Evolutionary conservation across 768 basidiomycete genomes (phyloP), one percentile per base, ranked within the genome.

Genomic region (Pleurotus eryngii): DNA sequence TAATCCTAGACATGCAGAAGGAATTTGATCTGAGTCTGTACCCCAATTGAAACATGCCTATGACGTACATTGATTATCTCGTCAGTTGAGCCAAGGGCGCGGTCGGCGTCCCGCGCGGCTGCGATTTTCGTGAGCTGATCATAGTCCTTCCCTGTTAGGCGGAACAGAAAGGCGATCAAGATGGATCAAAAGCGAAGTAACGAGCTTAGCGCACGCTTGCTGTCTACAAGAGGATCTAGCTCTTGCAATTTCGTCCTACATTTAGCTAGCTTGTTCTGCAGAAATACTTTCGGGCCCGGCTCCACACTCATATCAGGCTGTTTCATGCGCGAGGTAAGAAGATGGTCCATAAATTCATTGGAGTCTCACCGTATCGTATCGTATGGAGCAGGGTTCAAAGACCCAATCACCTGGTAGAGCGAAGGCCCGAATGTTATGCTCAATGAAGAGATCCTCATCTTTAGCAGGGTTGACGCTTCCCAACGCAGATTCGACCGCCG

Each of bases 201-300:
- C 49, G 17, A 49, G 56, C 42, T 46, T 15, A 4, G 68, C 83
- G 61, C 68, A 90, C 90, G 78, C 68, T 89, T 89, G 5, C 77
- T 62, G n/a, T 77, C 70, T 5, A 89, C 73, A 12, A 85, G 62
- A 4, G 84, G 77, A n/a, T 63, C 68, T 6, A 90, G 67, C 61
- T 92, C 90, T 51, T 74, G 65, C n/a, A 90, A 65, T 71, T 89
- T 91, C 35, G 68, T 73, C 56, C 82, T 78, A 57, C 80, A 82
- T 57, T 77, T 79, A 50, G 72, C 71, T 22, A 92, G 77, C 60
- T 86, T 89, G 67, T 94, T 94, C 72, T 94, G 92, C 18, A 94
- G 74, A 66, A 89, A 83, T 2, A 90, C 77, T 69, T 90, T 92
- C 0, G 92, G 85, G 6, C 80, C 81, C 18, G 81, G 72, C 37